These are phyloP conservation scores for Niveomyces coronatus DNA, from an alignment of 2,329 filamentous ascomycete species.

Conservation along the genomic window DNA sequence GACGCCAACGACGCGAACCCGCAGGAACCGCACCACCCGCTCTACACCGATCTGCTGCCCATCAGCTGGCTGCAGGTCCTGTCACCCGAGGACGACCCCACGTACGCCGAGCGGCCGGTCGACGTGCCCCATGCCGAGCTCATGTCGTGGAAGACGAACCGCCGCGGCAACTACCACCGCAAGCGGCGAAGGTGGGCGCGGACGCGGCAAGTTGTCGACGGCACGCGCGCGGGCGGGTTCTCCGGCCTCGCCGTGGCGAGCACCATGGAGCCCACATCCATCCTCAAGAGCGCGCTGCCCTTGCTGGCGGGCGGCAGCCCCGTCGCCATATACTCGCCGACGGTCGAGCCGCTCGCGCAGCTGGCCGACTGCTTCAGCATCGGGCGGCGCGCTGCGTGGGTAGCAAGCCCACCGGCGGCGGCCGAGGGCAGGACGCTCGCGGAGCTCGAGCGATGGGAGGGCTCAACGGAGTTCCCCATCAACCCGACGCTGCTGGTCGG, in stretches of 20 bases:
- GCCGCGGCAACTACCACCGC: conserved; percentile 75
- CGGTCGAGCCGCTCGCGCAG: conserved; percentile 65
- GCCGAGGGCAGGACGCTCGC: conserved; percentile 32
- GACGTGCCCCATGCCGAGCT: conserved; percentile 50
- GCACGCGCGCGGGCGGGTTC: conserved; percentile 65
- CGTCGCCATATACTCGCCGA: conserved; percentile 75
- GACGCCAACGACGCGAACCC: conserved; percentile 56
- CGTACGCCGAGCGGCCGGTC: conserved; percentile 58
- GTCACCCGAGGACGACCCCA: conserved; percentile 61
- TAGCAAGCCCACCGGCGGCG: conserved; percentile 37
- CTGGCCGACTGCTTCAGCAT: conserved; percentile 80
- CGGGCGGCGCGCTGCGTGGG: conserved; percentile 66
- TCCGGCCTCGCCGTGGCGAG: conserved; percentile 75
- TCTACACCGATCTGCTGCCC: conserved; percentile 70
- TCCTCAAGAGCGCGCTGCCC: conserved; percentile 67
- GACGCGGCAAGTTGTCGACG: conserved; percentile 61
- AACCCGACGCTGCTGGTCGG: conserved; percentile 79
- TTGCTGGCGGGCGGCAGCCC: conserved; percentile 74
- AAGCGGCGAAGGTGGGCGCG: conserved; percentile 78
- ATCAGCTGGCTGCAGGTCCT: conserved; percentile 90
- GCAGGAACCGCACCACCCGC: conserved; percentile 57
- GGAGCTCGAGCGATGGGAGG: conserved; percentile 45
- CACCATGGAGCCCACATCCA: conserved; percentile 67
- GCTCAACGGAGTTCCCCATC: conserved; percentile 69
- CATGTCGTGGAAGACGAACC: conserved; percentile 65